These are phyloP conservation scores for Achaetomium macrosporum DNA, from an alignment of 2,329 filamentous ascomycete species.

Conservation along the genomic window DNA sequence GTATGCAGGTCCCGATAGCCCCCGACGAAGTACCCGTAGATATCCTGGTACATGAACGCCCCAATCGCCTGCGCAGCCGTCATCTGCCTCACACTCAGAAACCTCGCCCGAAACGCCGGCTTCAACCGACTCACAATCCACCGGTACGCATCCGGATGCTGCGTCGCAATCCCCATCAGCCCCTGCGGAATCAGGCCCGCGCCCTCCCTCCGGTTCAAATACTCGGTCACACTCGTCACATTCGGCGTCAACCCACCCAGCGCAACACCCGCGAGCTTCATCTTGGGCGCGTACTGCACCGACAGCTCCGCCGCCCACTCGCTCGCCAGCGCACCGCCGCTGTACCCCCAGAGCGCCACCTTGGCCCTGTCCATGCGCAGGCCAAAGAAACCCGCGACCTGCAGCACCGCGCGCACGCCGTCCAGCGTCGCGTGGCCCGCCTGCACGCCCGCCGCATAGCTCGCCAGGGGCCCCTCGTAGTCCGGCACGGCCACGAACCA, in stretches of 20 bases:
- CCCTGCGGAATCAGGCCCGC: conserved; percentile 33
- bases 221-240: conserved; percentile 31
- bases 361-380: conserved; percentile 29
- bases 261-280: conserved; percentile 39
- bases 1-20: conserved; percentile 26
- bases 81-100: conserved; percentile 27
- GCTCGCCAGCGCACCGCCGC: conserved; percentile 44
- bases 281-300: conserved; percentile 42
- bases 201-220: conserved; percentile 28
- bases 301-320: conserved; percentile 47
- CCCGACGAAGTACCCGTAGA: conserved; percentile 37
- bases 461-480: conserved; percentile 38
- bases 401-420: conserved; percentile 36
- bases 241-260: conserved; percentile 42
- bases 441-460: conserved; percentile 37
- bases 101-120: conserved; percentile 31
- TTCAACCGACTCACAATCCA: conserved; percentile 28
- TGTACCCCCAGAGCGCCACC: conserved; percentile 48
- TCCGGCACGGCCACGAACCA: conserved; percentile 43
- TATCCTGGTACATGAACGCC: conserved; percentile 31
- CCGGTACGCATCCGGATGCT: conserved; percentile 29
- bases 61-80: conserved; percentile 26
- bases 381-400: conserved; percentile 23
- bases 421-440: conserved; percentile 41
- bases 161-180: conserved; percentile 31